Evolutionary conservation across 805 yeast species (phyloP).

Genomic region (Ogataea populi-albae): DNA sequence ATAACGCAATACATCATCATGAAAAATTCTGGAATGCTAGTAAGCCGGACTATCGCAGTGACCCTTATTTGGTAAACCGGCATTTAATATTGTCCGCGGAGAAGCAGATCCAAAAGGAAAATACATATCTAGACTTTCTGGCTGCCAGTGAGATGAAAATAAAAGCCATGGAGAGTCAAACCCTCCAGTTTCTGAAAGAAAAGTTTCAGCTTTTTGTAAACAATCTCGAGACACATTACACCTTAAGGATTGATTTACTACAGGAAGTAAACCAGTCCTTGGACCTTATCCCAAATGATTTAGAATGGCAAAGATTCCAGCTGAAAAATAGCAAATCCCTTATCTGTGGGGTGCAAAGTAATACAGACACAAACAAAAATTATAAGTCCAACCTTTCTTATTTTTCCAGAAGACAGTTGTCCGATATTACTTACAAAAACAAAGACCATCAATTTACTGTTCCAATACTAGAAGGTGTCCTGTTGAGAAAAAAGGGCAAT

Average conservation of each 20-base stretch:
- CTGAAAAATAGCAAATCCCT: conserved; percentile 26
- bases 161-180: conserved; percentile 41
- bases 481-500: conserved; percentile 44
- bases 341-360: conserved; percentile 1
- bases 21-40: conserved; percentile 10
- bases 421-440: conserved; percentile 37
- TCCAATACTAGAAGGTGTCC: conserved; percentile 47
- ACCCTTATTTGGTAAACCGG: conserved; percentile 47
- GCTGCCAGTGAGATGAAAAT: conserved; percentile 40
- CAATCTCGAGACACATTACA: conserved; percentile 31
- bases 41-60: conserved; percentile 37
- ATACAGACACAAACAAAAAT: background rate
- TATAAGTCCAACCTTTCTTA: background rate
- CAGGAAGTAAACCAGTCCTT: conserved; percentile 32
- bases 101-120: conserved; percentile 44
- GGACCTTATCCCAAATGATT: conserved; percentile 33
- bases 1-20: conserved; percentile 20
- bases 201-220: conserved; percentile 31
- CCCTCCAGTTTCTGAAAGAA: conserved; percentile 40
- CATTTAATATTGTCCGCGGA: conserved; percentile 35
- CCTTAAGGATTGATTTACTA: conserved; percentile 29
- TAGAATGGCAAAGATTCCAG: conserved; percentile 46
- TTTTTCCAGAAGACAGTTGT: conserved; percentile 35
- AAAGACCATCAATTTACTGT: conserved; percentile 37
- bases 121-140: conserved; percentile 43